Base-by-base conservation (phyloP, 805 yeast genomes). In the Zygotorulaspora florentina region DNA sequence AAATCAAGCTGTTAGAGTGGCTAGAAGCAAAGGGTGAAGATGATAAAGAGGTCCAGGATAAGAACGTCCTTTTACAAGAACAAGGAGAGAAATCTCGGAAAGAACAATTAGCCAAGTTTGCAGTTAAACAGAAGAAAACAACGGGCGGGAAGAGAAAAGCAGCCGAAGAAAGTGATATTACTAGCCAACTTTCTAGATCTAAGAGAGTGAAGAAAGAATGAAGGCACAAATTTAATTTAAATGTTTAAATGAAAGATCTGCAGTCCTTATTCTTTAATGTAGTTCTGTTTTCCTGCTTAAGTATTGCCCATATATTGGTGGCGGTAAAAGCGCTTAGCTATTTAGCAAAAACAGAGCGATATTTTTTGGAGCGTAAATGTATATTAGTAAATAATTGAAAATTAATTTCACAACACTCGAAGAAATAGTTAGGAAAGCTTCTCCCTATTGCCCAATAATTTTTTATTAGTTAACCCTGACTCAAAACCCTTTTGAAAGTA, bases 1-100 rank as follows among this genome's bases (percentile, higher is more conserved):
- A 90, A 64, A 83, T 90, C 52, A 85, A 87, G 50, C 64, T 85
- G 29, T 68, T 93, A 40, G 93, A 88, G 62, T 87, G 95, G 91
- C 68, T 91, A 31, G 78, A 76, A 40, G 52, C 55, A 6, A 48
- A 50, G 29, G 42, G 36, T 7, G 43, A 43, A 23, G 81, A 79
- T 37, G 87, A 85, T 50, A 59, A 65, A 11, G 91, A 84, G 51
- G 73, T 77, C 33, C 28, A 71, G 1, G 72, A 59, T 1, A 84
- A 78, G 57, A 58, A 69, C 3, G 68, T 65, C 15, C 76, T 67
- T 43, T 66, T 90, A 46, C 75, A 76, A 38, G 71, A 69, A 18
- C 54, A 67, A 13, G 99, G 98, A 1, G 80, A 71, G 2, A 73
- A 72, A 42, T 88, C 86, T 50, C 74, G 98, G 47, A 75, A 74